Percentiles rank a stretch among this genome's conserved stretches.
phyloP scores from a whole-genome alignment of 176 grass and related monocot species.

The Coix lacrymajobi region DNA sequence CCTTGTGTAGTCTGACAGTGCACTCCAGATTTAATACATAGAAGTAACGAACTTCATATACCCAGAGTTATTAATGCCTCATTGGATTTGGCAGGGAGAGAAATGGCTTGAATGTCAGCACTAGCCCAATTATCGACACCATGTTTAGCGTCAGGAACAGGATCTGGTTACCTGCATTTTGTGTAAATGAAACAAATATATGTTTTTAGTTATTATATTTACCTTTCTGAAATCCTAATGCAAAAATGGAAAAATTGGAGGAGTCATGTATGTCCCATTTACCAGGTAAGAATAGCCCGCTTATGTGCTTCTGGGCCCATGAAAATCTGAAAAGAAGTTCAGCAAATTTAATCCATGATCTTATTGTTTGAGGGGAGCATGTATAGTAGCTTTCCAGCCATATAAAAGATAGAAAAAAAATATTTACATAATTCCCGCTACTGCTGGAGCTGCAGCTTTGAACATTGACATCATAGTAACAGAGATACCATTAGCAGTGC shows the following conservation, averaged over 20 bases:
- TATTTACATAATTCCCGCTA: constrained; percentile 58
- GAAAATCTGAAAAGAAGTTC: constrained; percentile 48
- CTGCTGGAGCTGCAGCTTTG: constrained; percentile 58
- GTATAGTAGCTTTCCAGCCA: neutral
- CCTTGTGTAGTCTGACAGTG: neutral
- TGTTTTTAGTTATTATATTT: neutral
- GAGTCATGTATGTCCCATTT: neutral
- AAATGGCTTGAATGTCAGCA: constrained; percentile 45
- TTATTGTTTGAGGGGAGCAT: neutral
- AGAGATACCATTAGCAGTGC: constrained; percentile 64
- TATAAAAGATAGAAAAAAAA: neutral
- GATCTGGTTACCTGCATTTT: constrained; percentile 62
- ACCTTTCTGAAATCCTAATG: neutral
- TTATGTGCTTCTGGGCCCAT: constrained; percentile 56
- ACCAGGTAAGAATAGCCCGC: constrained; percentile 50
- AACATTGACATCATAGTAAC: constrained; percentile 64
- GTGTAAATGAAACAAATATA: neutral
- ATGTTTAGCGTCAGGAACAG: constrained; percentile 51
- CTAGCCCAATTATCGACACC: constrained; percentile 39
- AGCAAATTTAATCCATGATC: neutral
- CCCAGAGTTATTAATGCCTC: neutral
- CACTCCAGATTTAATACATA: neutral
- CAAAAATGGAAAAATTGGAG: neutral
- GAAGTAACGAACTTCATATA: neutral
- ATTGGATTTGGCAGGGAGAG: constrained; percentile 20